phyloP scores from a whole-genome alignment of 2,329 filamentous ascomycete genomes.

The Xylariaceae sp. region DNA sequence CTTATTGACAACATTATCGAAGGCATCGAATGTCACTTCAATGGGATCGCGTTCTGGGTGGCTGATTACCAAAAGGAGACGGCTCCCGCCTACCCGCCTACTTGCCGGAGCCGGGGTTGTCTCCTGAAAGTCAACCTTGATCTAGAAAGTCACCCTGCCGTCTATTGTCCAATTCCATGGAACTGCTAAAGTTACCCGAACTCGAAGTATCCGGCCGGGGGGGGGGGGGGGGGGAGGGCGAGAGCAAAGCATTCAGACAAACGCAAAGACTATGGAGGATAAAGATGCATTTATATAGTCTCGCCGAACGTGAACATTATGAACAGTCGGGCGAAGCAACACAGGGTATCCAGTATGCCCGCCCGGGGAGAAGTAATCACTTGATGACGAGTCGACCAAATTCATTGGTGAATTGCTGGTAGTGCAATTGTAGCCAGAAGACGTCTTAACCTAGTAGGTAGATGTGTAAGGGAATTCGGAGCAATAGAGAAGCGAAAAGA shows the following conservation, averaged over 20 bases:
- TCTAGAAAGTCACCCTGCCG: background rate
- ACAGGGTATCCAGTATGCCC: background rate
- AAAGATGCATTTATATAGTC: background rate
- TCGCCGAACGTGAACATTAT: background rate
- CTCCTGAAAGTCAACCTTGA: constrained; percentile 24
- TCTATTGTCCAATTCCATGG: background rate
- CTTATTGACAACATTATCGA: constrained; percentile 30
- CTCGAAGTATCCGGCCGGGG: background rate
- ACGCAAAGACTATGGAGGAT: background rate
- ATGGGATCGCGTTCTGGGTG: constrained; percentile 22
- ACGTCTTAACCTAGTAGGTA: background rate
- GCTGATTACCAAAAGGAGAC: constrained; percentile 19
- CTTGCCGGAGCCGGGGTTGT: constrained; percentile 21
- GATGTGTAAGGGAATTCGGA: background rate
- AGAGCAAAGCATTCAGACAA: background rate
- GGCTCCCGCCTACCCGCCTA: constrained; percentile 17
- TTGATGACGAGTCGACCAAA: background rate
- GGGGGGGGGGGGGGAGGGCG: no score
- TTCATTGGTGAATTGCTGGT: background rate
- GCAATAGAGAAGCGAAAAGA: background rate
- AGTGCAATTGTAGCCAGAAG: background rate
- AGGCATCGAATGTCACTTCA: constrained; percentile 16
- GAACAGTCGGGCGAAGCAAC: background rate
- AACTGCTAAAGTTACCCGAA: background rate
- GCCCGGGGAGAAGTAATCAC: background rate